These are phyloP conservation scores for Aspergillus quadrilineatus DNA, from an alignment of 2,329 filamentous ascomycete genomes.

Conservation along the genomic window DNA sequence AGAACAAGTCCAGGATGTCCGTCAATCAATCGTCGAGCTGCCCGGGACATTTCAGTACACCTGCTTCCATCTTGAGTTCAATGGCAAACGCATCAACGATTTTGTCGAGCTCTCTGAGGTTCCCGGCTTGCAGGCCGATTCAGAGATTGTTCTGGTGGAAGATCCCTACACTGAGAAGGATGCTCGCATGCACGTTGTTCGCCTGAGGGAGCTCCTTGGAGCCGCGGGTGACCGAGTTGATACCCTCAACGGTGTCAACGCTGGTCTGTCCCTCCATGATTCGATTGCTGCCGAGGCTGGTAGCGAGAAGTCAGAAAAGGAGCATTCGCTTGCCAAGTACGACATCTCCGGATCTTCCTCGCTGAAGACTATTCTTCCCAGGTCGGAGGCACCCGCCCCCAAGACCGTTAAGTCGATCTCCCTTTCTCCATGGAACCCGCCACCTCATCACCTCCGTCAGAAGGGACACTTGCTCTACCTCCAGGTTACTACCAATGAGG, in stretches of 20 bases:
- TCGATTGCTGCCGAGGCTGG: constrained; percentile 58
- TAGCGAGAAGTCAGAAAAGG: constrained; percentile 41
- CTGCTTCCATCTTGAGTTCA: constrained; percentile 95
- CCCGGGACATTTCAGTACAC: constrained; percentile 94
- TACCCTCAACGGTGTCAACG: constrained; percentile 77
- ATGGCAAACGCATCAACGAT: constrained; percentile 87
- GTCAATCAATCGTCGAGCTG: constrained; percentile 92
- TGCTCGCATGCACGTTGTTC: constrained; percentile 87
- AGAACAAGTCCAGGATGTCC: constrained; percentile 96
- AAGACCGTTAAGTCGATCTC: constrained; percentile 89
- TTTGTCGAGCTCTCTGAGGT: constrained; percentile 91
- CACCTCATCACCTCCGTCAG: constrained; percentile 84
- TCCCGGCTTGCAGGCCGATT: constrained; percentile 70
- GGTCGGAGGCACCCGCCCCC: constrained; percentile 65
- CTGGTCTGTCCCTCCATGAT: constrained; percentile 85
- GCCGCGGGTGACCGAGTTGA: constrained; percentile 87
- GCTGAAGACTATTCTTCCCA: constrained; percentile 70
- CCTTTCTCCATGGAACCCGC: constrained; percentile 93
- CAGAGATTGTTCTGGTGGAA: constrained; percentile 78
- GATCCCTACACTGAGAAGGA: constrained; percentile 99
- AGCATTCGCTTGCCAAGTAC: constrained; percentile 67
- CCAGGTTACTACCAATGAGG: constrained; percentile 84
- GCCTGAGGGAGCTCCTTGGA: constrained; percentile 88
- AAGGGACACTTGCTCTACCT: constrained; percentile 92
- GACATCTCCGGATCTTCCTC: constrained; percentile 70